A percentile compares a stretch with the other conserved stretches of the same genome.
Conservation (phyloP, 345 rosid genomes). For the Lepidium aucheri region DNA sequence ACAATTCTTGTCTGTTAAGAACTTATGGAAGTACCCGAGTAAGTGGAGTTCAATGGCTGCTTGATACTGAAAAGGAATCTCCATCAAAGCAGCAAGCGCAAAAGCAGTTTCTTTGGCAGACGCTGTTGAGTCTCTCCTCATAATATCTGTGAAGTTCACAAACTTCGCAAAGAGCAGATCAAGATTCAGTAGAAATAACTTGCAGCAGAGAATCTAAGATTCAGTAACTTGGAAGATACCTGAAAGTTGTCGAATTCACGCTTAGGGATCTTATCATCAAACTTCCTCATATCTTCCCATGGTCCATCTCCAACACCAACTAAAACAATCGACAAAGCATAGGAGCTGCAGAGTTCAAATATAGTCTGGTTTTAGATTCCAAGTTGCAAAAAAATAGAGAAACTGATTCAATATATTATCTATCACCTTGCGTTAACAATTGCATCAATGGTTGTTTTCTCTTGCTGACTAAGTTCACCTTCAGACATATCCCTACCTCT, state of each 20-base stretch:
- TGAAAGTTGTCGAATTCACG: slow-evolving; percentile 75
- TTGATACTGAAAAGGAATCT: slow-evolving; percentile 73
- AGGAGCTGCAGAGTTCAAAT: slow-evolving; percentile 28
- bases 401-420: slow-evolving; percentile 24
- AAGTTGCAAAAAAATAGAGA: not conserved
- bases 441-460: slow-evolving; percentile 46
- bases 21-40: slow-evolving; percentile 44
- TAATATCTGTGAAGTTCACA: slow-evolving; percentile 77
- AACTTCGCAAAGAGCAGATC: slow-evolving; percentile 37
- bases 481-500: slow-evolving; percentile 37
- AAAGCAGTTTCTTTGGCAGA: slow-evolving; percentile 66
- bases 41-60: slow-evolving; percentile 52
- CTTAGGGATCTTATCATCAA: slow-evolving; percentile 64
- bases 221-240: slow-evolving; percentile 23
- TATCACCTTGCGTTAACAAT: slow-evolving; percentile 62
- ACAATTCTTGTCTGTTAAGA: slow-evolving; percentile 1
- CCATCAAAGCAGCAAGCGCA: slow-evolving; percentile 93
- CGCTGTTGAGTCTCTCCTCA: slow-evolving; percentile 36
- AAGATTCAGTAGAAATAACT: not conserved
- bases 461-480: slow-evolving; percentile 51
- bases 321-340: slow-evolving; percentile 61
- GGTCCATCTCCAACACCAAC: slow-evolving; percentile 86
- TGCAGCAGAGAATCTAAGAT: not conserved
- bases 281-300: slow-evolving; percentile 73
- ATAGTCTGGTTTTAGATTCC: not conserved